Percentiles rank a stretch among this genome's conserved stretches.
phyloP scores from a whole-genome alignment of 768 basidiomycete genomes.

The Rossbeevera mucosa region DNA sequence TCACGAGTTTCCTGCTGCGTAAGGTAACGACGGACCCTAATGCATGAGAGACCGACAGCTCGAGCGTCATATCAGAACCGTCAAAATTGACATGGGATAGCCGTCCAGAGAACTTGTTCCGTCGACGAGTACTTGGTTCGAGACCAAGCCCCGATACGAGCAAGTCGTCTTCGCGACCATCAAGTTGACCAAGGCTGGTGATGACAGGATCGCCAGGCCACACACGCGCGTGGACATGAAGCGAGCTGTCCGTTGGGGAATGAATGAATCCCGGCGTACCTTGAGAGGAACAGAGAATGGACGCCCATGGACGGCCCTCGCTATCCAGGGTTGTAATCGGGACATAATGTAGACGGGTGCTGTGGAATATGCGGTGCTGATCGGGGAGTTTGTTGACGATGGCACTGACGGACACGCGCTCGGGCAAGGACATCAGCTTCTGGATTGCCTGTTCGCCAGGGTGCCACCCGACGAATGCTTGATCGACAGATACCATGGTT shows the following conservation, averaged over 20 bases:
- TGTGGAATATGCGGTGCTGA: slow-evolving; percentile 32
- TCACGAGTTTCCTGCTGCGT: not conserved
- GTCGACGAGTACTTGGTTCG: slow-evolving; percentile 50
- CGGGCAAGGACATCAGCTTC: slow-evolving; percentile 20
- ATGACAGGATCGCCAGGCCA: slow-evolving; percentile 52
- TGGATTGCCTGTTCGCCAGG: slow-evolving; percentile 30
- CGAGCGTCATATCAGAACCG: slow-evolving; percentile 32
- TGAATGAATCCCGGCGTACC: slow-evolving; percentile 28
- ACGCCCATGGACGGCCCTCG: slow-evolving; percentile 32
- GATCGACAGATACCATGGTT: slow-evolving; percentile 7
- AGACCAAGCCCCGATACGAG: slow-evolving; percentile 57
- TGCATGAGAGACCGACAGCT: slow-evolving; percentile 49
- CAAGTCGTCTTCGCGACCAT: slow-evolving; percentile 14
- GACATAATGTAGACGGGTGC: slow-evolving; percentile 27
- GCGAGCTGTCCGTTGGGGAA: slow-evolving; percentile 20
- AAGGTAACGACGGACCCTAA: slow-evolving; percentile 41
- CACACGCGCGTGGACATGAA: slow-evolving; percentile 21
- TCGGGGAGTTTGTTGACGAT: slow-evolving; percentile 26
- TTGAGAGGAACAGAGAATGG: slow-evolving; percentile 26
- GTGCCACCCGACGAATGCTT: slow-evolving; percentile 42
- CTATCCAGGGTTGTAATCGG: slow-evolving; percentile 31
- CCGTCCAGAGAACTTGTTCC: slow-evolving; percentile 60
- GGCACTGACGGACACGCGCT: slow-evolving; percentile 20
- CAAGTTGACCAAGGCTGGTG: slow-evolving; percentile 28
- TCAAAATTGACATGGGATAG: slow-evolving; percentile 32